These are phyloP conservation scores for Globisporangium nunn DNA, from an alignment of 352 stramenopile genomes.

Conservation along the genomic window DNA sequence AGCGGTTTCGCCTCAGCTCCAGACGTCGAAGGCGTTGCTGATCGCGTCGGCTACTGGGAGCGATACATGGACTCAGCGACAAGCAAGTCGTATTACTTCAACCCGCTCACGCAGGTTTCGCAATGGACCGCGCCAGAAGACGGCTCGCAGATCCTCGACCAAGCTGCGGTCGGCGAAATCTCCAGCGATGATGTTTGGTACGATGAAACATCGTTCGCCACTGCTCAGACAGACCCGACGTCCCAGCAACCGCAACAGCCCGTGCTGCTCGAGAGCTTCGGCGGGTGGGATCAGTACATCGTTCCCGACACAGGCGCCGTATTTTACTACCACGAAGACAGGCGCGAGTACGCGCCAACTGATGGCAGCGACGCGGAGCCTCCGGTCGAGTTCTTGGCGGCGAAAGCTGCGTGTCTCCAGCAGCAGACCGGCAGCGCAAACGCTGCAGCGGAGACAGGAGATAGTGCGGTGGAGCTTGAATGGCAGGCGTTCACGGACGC, in stretches of 20 bases:
- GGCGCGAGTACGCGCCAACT: conserved; percentile 7
- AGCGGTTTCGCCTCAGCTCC: background rate
- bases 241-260: conserved; percentile 1
- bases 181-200: background rate
- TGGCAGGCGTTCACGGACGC: conserved; percentile 64
- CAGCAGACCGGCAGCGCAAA: background rate
- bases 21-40: background rate
- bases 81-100: conserved; percentile 56
- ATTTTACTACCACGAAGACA: conserved; percentile 15
- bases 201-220: background rate
- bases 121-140: conserved; percentile 29
- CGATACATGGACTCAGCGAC: conserved; percentile 38
- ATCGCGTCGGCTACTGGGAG: conserved; percentile 24
- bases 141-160: conserved; percentile 6
- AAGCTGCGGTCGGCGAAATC: too few relatives aligned
- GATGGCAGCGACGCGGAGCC: background rate
- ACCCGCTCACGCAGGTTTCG: conserved; percentile 25
- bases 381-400: conserved; percentile 11
- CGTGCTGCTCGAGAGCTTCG: conserved; percentile 14
- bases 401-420: conserved; percentile 3
- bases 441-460: background rate
- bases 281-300: conserved; percentile 15
- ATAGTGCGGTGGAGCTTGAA: background rate
- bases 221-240: background rate
- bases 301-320: background rate